A percentile compares a stretch with the other conserved stretches of the same genome.
phyloP scores from a whole-genome alignment of 345 rosid genomes.

The Eucalyptus rudis region DNA sequence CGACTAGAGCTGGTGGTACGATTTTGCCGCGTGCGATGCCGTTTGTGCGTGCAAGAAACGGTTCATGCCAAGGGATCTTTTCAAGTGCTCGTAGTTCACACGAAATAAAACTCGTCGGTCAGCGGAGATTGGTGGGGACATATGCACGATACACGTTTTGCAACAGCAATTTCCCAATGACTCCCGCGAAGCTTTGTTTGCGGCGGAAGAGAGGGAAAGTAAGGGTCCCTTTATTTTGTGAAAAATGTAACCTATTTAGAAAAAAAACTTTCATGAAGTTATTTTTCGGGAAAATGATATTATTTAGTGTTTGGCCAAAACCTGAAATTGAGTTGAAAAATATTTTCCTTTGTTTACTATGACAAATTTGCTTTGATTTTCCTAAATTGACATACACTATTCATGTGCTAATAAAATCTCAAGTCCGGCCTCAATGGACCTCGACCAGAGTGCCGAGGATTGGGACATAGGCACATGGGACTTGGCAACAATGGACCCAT shows the following conservation, averaged over 20 bases:
- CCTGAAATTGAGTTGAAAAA: not conserved
- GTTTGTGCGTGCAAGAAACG: not conserved
- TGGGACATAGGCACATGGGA: not conserved
- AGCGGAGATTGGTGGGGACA: not conserved
- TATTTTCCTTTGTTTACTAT: fast-evolving
- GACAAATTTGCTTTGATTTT: not conserved
- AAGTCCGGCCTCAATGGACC: fast-evolving
- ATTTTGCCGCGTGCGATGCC: not conserved
- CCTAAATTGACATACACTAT: not conserved
- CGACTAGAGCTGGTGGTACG: not conserved
- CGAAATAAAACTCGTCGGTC: not conserved
- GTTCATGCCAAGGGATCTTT: not conserved
- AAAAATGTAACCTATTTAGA: no score
- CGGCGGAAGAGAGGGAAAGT: not conserved
- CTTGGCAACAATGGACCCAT: no score
- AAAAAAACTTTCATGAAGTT: no score
- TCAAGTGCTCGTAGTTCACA: not conserved
- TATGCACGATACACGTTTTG: not conserved
- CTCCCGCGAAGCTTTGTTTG: not conserved
- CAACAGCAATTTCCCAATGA: not conserved
- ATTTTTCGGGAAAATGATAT: fast-evolving
- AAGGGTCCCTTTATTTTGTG: not conserved
- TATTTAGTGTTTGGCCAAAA: not conserved
- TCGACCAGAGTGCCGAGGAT: fast-evolving
- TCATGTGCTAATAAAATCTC: not conserved